These are phyloP conservation scores for Fomitiporia mediterranea DNA, from an alignment of 1,284 basidiomycete genomes.

Conservation along the genomic window DNA sequence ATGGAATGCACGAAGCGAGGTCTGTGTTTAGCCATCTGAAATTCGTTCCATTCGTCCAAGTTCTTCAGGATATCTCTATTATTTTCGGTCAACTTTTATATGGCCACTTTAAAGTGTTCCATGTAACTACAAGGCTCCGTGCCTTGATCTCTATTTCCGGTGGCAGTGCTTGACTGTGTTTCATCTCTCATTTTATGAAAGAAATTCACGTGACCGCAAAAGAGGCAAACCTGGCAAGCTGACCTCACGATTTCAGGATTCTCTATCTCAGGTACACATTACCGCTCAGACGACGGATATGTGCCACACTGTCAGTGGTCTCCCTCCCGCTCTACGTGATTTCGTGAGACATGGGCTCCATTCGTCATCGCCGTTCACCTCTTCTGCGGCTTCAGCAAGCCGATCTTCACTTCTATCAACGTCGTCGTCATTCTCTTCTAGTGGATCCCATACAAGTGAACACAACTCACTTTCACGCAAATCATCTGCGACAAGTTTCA, in stretches of 20 bases:
- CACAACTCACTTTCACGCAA: constrained; percentile 5
- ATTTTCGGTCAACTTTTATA: background rate
- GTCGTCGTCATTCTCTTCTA: constrained; percentile 4
- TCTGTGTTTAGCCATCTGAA: background rate
- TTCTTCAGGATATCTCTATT: background rate
- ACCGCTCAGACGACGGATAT: constrained; percentile 18
- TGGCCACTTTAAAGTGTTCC: background rate
- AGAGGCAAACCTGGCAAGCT: no score
- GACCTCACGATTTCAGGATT: background rate
- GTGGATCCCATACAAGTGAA: background rate
- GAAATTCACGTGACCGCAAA: no score
- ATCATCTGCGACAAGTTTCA: constrained; percentile 10
- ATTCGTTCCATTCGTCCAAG: background rate
- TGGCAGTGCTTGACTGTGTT: background rate
- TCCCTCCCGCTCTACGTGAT: constrained; percentile 14
- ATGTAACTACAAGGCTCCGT: background rate
- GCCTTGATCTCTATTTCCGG: background rate
- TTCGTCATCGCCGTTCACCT: background rate
- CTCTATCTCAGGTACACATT: constrained; percentile 9
- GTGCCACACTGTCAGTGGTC: constrained; percentile 18
- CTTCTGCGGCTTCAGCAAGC: background rate
- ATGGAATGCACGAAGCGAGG: constrained; percentile 14
- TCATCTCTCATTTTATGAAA: background rate
- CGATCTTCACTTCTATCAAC: background rate
- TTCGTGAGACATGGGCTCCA: background rate